phyloP scores from a whole-genome alignment of 2,329 filamentous ascomycete genomes.

The Pseudofabraea citricarpa region DNA sequence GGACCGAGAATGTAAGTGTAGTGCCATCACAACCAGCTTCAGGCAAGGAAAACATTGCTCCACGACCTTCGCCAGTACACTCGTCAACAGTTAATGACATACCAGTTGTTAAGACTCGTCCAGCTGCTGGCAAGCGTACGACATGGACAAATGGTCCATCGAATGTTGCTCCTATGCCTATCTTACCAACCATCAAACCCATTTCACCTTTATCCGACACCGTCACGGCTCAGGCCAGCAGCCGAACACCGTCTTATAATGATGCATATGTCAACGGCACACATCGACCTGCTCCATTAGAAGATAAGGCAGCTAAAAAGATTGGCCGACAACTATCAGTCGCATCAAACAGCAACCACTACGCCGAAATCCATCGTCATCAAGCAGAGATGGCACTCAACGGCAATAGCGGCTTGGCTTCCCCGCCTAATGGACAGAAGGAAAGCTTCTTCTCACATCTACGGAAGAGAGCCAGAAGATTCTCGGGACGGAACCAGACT shows the following conservation, averaged over 20 bases:
- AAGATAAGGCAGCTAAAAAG: slow-evolving; percentile 76
- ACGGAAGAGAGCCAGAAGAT: slow-evolving; percentile 83
- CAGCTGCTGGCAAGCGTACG: slow-evolving; percentile 70
- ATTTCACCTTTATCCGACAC: slow-evolving; percentile 95
- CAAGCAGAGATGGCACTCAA: slow-evolving; percentile 89
- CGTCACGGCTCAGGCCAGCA: slow-evolving; percentile 82
- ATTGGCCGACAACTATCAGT: slow-evolving; percentile 92
- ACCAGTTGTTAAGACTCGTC: slow-evolving; percentile 36
- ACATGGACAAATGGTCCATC: slow-evolving; percentile 87
- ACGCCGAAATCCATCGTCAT: slow-evolving; percentile 82
- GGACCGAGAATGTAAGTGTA: slow-evolving; percentile 65
- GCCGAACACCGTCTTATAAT: slow-evolving; percentile 50
- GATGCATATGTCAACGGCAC: slow-evolving; percentile 40
- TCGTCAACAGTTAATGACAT: slow-evolving; percentile 34
- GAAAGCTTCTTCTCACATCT: slow-evolving; percentile 98
- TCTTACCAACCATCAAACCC: slow-evolving; percentile 87
- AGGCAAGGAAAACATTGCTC: slow-evolving; percentile 41
- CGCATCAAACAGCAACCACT: slow-evolving; percentile 88
- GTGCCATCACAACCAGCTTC: slow-evolving; percentile 41
- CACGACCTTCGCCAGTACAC: slow-evolving; percentile 41
- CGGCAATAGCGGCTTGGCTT: slow-evolving; percentile 69
- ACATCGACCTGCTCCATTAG: slow-evolving; percentile 34
- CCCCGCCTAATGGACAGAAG: slow-evolving; percentile 74
- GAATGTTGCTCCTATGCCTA: slow-evolving; percentile 86
- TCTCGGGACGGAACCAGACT: slow-evolving; percentile 85